Base-by-base conservation (phyloP, 2,329 filamentous ascomycete genomes). In the Pyrenochaeta sp. region DNA sequence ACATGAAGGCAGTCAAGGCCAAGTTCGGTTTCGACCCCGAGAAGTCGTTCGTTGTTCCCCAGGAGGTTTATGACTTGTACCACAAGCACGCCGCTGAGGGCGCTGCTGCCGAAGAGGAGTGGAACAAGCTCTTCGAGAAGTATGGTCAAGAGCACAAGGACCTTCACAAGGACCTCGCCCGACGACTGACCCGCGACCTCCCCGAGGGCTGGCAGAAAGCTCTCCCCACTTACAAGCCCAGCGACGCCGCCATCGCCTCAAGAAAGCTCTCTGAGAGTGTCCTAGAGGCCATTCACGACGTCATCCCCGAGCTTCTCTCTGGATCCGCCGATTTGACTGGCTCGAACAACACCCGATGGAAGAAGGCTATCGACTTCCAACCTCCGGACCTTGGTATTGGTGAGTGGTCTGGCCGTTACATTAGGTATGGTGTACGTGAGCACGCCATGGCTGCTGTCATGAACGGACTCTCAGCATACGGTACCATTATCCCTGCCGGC, bases 281-380 rank as follows among this genome's bases (percentile, higher is more conserved):
- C 58, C 88, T 99, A 67, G 86, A 90, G 84, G 94, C 93, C 81
- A 90, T 99, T 74, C 88, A 96, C 84, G 81, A 86, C 50, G 87
- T 84, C 67, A 78, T 99, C 54, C 95, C 95, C 68, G 95, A 98
- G 82, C 89, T 99, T 58, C 81, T 99, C 61, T 96, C 94, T 79
- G 95, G 95, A 73, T 99, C 95, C 66, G 95, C 95, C 72, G 95
- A 99, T 86, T 82, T 99, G 86, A 99, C 95, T 78, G 92, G 92
- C 77, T 98, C 95, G 78, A 99, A 99, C 88, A 90, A 98, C 85
- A 99, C 95, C 71, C 90, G 93, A 79, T 97, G 93, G 93, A 99
- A 98, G 91, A 87, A 88, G 54, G 94, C 95, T 56, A 88, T 94
- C 68, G 95, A 99, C 85, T 98, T 99, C 90, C 95, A 99, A 86